phyloP scores from a whole-genome alignment of 306 rosid species.

The Astragalus membranaceus region DNA sequence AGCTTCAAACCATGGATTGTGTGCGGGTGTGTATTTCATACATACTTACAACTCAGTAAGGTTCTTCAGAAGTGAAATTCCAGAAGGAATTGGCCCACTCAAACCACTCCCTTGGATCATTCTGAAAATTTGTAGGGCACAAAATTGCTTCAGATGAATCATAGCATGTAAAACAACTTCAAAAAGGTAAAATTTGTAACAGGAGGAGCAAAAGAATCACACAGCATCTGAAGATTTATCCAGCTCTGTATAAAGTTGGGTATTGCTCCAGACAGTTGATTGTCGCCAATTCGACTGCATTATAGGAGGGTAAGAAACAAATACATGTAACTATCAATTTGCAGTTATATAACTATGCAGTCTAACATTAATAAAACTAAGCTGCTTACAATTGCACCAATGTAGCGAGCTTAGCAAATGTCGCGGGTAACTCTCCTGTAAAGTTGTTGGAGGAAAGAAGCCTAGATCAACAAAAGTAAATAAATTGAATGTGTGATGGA shows the following conservation, averaged over 20 bases:
- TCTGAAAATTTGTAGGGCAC: neutral
- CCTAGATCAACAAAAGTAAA: constrained; percentile 9
- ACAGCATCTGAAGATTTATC: constrained; percentile 42
- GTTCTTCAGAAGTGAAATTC: constrained; percentile 34
- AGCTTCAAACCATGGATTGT: neutral
- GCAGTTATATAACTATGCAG: no score
- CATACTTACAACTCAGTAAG: constrained; percentile 52
- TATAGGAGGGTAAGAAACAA: neutral
- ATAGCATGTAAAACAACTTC: neutral
- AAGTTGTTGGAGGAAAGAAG: constrained; percentile 36
- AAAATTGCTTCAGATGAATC: neutral
- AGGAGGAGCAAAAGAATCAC: neutral
- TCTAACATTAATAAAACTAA: neutral
- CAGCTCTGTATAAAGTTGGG: constrained; percentile 53
- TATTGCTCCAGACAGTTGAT: constrained; percentile 47
- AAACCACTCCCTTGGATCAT: constrained; percentile 57
- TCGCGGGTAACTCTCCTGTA: constrained; percentile 25
- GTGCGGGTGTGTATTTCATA: neutral
- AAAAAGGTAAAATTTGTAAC: neutral
- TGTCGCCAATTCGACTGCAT: constrained; percentile 54
- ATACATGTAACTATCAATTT: neutral
- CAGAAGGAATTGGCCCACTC: constrained; percentile 63
- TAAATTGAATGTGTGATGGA: neutral
- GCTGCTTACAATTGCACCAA: constrained; percentile 39
- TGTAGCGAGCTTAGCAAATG: constrained; percentile 26